Base-by-base conservation (phyloP, 441 rosid species). In the Dalechampia spathulata region DNA sequence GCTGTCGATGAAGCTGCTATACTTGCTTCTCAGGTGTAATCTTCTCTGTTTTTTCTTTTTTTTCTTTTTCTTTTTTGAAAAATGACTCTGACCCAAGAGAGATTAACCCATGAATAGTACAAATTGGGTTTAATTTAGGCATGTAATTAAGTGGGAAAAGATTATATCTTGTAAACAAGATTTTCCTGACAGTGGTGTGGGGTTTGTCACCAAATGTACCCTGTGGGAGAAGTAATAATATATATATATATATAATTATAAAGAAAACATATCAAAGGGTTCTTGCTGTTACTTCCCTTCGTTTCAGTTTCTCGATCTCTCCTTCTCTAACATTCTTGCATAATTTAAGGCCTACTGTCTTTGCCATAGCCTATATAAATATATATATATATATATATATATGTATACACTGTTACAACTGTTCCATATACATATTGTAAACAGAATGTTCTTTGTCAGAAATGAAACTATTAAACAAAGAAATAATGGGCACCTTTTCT, bases 1-100 rank as follows among this genome's bases (percentile, higher is more conserved):
- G n/a, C n/a, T n/a, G n/a, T n/a, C n/a, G 87, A 68, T 13, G 87
- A 81, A 76, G 83, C 84, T 75, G 75, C 67, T 73, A 39, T 63
- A 68, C 52, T 22, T 79, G 81, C 81, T 76, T 83, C 83, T 77
- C 85, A n/a, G n/a, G n/a, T n/a, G n/a, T n/a, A n/a, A n/a, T 65
- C 48, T 48, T 55, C 67, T 28, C 34, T 53, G 61, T 55, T 57
- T 62, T 30, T 63, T 43, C 16, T 22, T 5, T n/a, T 28, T 37
- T 57, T 57, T 52, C 54, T 42, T 15, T 22, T 30, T 39, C 21
- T 38, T 54, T 52, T 61, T 55, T 49, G 60, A 59, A 52, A 46
- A 57, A 49, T 61, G 68, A 72, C 62, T 69, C 79, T 72, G 70
- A 79, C 78, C 72, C 67, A 45, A 53, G 7, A 49, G 17, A 26